Conservation (phyloP, 1,284 basidiomycete species). For the Microbotryomycetes sp. region DNA sequence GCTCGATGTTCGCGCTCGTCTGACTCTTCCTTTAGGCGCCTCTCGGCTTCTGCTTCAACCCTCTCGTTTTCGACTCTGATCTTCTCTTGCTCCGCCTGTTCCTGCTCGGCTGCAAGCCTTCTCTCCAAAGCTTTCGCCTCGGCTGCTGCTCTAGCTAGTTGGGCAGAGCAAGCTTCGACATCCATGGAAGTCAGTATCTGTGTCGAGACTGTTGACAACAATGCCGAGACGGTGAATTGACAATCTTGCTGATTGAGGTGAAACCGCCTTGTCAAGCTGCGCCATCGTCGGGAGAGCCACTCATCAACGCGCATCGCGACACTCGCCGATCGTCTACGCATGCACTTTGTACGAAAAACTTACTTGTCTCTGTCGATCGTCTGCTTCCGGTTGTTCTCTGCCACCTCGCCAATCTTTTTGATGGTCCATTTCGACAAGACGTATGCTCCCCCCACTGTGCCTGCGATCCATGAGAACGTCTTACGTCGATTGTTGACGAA, state of each 20-base stretch:
- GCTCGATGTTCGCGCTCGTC: neutral
- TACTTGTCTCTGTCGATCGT: constrained; percentile 66
- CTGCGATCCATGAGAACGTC: constrained; percentile 42
- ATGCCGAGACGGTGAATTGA: constrained; percentile 70
- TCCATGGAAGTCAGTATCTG: constrained; percentile 71
- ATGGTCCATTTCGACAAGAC: constrained; percentile 59
- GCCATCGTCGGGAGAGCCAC: constrained; percentile 8
- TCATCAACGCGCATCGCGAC: constrained; percentile 4
- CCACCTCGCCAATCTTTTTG: constrained; percentile 62
- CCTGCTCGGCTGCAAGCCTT: constrained; percentile 8
- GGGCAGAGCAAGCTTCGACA: constrained; percentile 68
- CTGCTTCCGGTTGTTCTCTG: constrained; percentile 59
- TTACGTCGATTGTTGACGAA: constrained; percentile 32
- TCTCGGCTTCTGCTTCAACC: neutral
- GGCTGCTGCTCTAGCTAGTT: constrained; percentile 46
- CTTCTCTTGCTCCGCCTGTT: constrained; percentile 8
- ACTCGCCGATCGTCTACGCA: constrained; percentile 2
- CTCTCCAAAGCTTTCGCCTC: constrained; percentile 7
- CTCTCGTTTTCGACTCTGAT: constrained; percentile 1
- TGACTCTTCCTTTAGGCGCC: neutral
- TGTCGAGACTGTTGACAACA: constrained; percentile 66
- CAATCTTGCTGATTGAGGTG: constrained; percentile 74
- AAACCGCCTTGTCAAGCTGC: constrained; percentile 68
- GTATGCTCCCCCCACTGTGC: constrained; percentile 60
- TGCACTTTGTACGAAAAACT: constrained; percentile 1